Conservation (phyloP, 1,284 basidiomycete species). For the Xerocomus nothofagi region DNA sequence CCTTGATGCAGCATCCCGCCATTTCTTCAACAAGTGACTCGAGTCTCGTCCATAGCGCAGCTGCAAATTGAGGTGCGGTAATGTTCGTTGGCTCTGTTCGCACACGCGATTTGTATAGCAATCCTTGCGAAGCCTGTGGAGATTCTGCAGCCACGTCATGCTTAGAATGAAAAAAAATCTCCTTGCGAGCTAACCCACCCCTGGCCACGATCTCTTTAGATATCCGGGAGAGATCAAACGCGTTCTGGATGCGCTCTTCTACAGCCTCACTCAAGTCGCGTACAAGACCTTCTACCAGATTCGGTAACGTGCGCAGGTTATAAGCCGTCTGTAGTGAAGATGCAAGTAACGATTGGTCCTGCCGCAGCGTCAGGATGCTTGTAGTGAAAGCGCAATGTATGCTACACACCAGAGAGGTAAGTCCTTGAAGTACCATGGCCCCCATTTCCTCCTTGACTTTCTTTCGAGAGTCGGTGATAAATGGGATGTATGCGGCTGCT, state of each 20-base stretch:
- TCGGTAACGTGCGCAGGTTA: constrained; percentile 84
- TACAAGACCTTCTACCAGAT: constrained; percentile 80
- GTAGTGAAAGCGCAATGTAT: neutral
- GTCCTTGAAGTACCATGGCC: constrained; percentile 76
- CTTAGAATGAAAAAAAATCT: neutral
- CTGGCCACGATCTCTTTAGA: constrained; percentile 78
- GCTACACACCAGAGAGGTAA: constrained; percentile 65
- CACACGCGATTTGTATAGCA: constrained; percentile 75
- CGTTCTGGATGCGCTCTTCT: constrained; percentile 73
- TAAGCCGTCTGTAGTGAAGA: constrained; percentile 94
- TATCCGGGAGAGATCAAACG: constrained; percentile 86
- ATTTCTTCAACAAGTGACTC: constrained; percentile 87
- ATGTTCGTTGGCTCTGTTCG: constrained; percentile 83
- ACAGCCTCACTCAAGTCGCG: constrained; percentile 83
- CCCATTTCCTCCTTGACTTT: constrained; percentile 85
- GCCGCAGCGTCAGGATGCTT: neutral
- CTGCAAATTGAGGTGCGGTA: constrained; percentile 80
- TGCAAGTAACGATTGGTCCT: constrained; percentile 89
- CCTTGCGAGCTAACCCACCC: constrained; percentile 48
- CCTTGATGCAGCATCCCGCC: constrained; percentile 89
- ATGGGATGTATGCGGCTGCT: constrained; percentile 67
- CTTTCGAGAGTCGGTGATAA: constrained; percentile 68
- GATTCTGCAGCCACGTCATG: constrained; percentile 22
- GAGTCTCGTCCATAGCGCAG: constrained; percentile 80
- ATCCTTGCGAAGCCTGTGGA: constrained; percentile 36